Evolutionary conservation across 768 basidiomycete species (phyloP).

Genomic region (Russula brevipes): DNA sequence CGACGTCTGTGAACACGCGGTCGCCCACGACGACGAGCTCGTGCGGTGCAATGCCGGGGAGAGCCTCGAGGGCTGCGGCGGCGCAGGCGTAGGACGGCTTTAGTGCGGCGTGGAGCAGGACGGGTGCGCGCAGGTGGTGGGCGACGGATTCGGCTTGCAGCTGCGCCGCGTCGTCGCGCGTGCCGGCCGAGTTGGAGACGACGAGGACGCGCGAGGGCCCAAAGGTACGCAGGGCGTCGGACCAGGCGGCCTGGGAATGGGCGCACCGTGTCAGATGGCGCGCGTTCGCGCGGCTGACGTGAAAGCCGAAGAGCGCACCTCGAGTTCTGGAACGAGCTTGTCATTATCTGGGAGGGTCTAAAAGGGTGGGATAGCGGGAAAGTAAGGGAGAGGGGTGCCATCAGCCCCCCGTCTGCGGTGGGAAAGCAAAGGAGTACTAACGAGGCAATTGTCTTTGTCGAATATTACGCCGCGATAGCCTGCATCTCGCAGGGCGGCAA

Average conservation of each 20-base stretch:
- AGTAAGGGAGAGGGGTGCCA: slow-evolving; percentile 46
- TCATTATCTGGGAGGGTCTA: slow-evolving; percentile 83
- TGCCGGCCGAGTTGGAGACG: slow-evolving; percentile 93
- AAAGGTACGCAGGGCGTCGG: slow-evolving; percentile 63
- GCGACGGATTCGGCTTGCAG: slow-evolving; percentile 90
- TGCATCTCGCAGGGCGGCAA: slow-evolving; percentile 58
- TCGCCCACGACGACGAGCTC: slow-evolving; percentile 86
- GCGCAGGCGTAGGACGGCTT: slow-evolving; percentile 85
- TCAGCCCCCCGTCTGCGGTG: not conserved
- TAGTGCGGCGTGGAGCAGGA: slow-evolving; percentile 66
- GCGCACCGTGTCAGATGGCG: not conserved
- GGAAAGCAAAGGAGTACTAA: slow-evolving; percentile 27
- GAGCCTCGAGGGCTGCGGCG: slow-evolving; percentile 46
- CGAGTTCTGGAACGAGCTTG: slow-evolving; percentile 65
- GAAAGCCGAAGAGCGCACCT: slow-evolving; percentile 37
- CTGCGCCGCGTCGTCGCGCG: slow-evolving; percentile 65
- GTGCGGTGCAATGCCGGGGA: slow-evolving; percentile 50
- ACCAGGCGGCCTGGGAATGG: slow-evolving; percentile 64
- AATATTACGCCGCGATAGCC: slow-evolving; percentile 90
- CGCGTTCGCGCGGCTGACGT: too few relatives aligned
- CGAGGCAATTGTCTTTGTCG: slow-evolving; percentile 97
- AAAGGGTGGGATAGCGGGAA: too few relatives aligned
- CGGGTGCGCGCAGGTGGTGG: slow-evolving; percentile 69
- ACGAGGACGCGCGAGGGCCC: slow-evolving; percentile 77
- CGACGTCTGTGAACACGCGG: slow-evolving; percentile 85